These are phyloP conservation scores for Anthracocystis panici-leucophaei DNA, from an alignment of 1,284 basidiomycete genomes.

Conservation along the genomic window DNA sequence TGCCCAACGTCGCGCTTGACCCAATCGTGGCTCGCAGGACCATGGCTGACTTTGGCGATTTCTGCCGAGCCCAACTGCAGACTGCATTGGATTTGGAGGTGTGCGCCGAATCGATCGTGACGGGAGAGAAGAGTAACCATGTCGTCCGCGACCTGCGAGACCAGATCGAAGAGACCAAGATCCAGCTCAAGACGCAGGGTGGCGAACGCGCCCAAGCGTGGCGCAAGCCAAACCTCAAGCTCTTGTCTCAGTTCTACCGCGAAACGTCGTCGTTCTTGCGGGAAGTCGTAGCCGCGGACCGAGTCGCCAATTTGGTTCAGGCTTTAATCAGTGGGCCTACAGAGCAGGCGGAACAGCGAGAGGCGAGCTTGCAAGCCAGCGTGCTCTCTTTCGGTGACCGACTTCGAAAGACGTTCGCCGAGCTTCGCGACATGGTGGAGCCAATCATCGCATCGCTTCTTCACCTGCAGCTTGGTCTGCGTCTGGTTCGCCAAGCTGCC, in stretches of 20 bases:
- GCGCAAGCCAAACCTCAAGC: slow-evolving; percentile 73
- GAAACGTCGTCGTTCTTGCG: slow-evolving; percentile 74
- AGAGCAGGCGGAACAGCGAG: slow-evolving; percentile 54
- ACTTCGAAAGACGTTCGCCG: slow-evolving; percentile 70
- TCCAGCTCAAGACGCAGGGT: slow-evolving; percentile 25
- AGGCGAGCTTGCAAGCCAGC: slow-evolving; percentile 68
- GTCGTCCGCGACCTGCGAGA: slow-evolving; percentile 59
- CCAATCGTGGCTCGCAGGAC: slow-evolving; percentile 80
- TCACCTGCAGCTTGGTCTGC: slow-evolving; percentile 81
- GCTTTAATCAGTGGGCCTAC: slow-evolving; percentile 26
- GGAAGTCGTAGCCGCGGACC: slow-evolving; percentile 48
- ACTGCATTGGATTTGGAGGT: slow-evolving; percentile 76
- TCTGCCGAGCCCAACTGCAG: slow-evolving; percentile 71
- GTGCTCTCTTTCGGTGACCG: slow-evolving; percentile 71
- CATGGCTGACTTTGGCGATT: slow-evolving; percentile 72
- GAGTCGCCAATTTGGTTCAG: slow-evolving; percentile 65
- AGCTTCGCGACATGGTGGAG: slow-evolving; percentile 78
- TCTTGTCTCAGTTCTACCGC: slow-evolving; percentile 82
- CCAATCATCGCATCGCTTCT: slow-evolving; percentile 78
- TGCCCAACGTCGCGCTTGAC: slow-evolving; percentile 89
- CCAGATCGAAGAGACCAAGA: slow-evolving; percentile 20
- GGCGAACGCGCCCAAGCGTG: slow-evolving; percentile 24
- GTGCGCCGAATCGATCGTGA: slow-evolving; percentile 75
- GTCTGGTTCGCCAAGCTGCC: slow-evolving; percentile 71
- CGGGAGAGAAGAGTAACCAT: slow-evolving; percentile 77